Percentiles rank a stretch among this genome's conserved stretches.
Evolutionary conservation across 192 early-diverging fungal species (phyloP).

Genomic region (Diversispora eburnea): DNA sequence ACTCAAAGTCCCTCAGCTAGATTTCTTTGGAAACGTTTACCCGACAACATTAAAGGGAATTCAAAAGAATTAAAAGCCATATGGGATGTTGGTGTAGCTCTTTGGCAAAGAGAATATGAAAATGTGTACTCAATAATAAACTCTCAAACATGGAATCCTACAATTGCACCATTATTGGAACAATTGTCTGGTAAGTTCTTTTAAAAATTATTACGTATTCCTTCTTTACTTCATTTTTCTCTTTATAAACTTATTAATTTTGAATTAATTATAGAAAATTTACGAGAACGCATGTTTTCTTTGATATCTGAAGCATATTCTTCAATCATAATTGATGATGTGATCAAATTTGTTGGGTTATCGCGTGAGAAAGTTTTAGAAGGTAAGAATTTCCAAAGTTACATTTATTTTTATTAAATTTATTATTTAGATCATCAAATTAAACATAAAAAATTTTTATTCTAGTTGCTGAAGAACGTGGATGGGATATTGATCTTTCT

Average conservation of each 20-base stretch:
- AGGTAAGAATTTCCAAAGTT: constrained; percentile 8
- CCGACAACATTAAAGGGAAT: constrained; percentile 7
- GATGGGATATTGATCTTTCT: constrained; percentile 17
- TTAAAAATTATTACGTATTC: not conserved
- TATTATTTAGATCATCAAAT: not conserved
- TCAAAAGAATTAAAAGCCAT: constrained; percentile 16
- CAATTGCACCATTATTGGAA: constrained; percentile 22
- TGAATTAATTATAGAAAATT: constrained; percentile 9
- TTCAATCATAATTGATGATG: constrained; percentile 25
- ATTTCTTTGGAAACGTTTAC: constrained; percentile 32
- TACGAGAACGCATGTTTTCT: constrained; percentile 22
- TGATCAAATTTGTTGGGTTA: constrained; percentile 10
- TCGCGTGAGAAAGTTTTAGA: constrained; percentile 8
- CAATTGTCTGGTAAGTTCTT: constrained; percentile 13
- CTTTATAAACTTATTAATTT: not conserved
- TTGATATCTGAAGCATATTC: constrained; percentile 30
- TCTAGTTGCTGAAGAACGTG: constrained; percentile 7
- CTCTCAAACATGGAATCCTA: constrained; percentile 15
- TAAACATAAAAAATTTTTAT: not conserved
- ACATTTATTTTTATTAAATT: not conserved
- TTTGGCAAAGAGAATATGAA: constrained; percentile 28
- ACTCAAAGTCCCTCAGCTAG: constrained; percentile 23
- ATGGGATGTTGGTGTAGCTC: constrained; percentile 24
- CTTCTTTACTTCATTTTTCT: not conserved
- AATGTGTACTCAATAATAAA: constrained; percentile 20